These are phyloP conservation scores for Umbellularia californica DNA, from an alignment of 164 flowering plant genomes.

Conservation along the genomic window DNA sequence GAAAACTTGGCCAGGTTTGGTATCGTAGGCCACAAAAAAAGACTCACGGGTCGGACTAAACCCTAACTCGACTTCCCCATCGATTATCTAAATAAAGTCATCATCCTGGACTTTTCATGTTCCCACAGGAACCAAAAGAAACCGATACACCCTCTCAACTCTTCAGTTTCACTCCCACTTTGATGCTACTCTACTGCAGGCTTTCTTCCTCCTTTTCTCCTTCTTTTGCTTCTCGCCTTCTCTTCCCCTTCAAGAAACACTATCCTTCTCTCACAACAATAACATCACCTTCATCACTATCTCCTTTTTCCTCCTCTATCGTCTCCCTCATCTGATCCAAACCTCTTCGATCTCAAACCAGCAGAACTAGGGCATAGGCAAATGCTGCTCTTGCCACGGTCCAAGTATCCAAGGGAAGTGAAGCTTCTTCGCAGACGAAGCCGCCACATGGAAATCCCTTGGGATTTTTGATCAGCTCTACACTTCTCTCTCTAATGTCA, in stretches of 20 bases:
- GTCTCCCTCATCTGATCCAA: not conserved
- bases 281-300: not conserved
- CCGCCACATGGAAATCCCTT: constrained; percentile 67
- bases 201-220: not conserved
- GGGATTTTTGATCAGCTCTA: constrained; percentile 60
- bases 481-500: constrained; percentile 44
- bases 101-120: too few species aligned
- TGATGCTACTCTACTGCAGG: not conserved
- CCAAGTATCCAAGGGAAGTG: not conserved
- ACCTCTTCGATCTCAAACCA: not conserved
- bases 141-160: too few species aligned
- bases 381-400: not conserved
- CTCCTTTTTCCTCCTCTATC: not conserved
- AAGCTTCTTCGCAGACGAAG: constrained; percentile 54
- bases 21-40: too few species aligned
- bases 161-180: not conserved
- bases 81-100: too few species aligned
- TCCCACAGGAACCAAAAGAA: too few species aligned
- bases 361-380: not conserved
- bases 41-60: too few species aligned
- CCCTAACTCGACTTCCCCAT: too few species aligned
- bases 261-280: not conserved
- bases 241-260: not conserved
- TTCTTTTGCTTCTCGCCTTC: not conserved
- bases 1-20: too few species aligned